phyloP scores from a whole-genome alignment of 352 stramenopile genomes.

The Phytophthora podocarpi region DNA sequence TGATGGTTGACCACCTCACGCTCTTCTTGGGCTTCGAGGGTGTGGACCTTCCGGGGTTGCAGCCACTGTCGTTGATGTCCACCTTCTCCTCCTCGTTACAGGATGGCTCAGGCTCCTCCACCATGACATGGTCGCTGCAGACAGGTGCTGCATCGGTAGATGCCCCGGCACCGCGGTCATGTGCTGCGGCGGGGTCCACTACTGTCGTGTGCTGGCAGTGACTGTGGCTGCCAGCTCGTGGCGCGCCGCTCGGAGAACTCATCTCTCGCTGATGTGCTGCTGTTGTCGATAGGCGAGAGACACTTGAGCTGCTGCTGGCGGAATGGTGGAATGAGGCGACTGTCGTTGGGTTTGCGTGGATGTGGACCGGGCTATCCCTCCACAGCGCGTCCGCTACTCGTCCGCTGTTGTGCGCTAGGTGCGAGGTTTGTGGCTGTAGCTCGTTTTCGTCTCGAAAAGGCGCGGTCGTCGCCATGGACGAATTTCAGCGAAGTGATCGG shows the following conservation, averaged over 20 bases:
- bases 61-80: not conserved
- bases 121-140: not conserved
- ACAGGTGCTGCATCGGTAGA: not conserved
- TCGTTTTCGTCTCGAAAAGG: constrained; percentile 2
- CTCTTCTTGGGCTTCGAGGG: constrained; percentile 27
- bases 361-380: constrained; percentile 32
- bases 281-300: not conserved
- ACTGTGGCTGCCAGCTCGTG: constrained; percentile 5
- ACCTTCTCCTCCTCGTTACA: not conserved
- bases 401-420: constrained; percentile 16
- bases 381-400: constrained; percentile 26
- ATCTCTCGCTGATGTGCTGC: constrained; percentile 17
- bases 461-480: constrained; percentile 4
- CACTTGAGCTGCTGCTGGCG: constrained; percentile 12
- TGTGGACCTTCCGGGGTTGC: not conserved
- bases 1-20: constrained; percentile 49
- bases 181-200: not conserved
- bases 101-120: not conserved
- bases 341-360: constrained; percentile 32
- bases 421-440: constrained; percentile 5
- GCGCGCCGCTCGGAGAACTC: constrained; percentile 3
- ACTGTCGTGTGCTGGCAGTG: constrained; percentile 1
- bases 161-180: not conserved
- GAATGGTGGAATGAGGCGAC: constrained; percentile 35
- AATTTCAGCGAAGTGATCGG: constrained; percentile 4